phyloP scores from a whole-genome alignment of 1,284 basidiomycete species.

The Paramarasmius palmivorus region DNA sequence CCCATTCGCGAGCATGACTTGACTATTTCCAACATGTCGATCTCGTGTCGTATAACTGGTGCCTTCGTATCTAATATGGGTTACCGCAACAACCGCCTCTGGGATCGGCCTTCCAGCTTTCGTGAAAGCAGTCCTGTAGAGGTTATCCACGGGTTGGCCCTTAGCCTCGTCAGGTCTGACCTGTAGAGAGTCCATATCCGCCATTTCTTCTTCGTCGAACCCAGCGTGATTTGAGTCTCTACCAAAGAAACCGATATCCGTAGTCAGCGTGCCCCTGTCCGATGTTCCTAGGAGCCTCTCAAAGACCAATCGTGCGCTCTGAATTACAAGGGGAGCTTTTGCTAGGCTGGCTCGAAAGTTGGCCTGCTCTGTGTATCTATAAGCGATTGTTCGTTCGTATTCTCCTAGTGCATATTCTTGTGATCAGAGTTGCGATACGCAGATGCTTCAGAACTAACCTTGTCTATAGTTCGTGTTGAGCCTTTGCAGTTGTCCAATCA shows the following conservation, averaged over 20 bases:
- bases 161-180: no score
- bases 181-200: no score
- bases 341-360: not conserved
- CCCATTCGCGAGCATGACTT: not conserved
- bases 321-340: no score
- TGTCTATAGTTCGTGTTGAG: conserved; percentile 21
- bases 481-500: conserved; percentile 24
- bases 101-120: no score
- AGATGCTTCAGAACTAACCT: conserved; percentile 16
- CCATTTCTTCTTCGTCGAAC: no score
- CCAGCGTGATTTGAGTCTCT: no score
- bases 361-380: not conserved
- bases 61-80: not conserved
- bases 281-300: no score
- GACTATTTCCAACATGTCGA: not conserved
- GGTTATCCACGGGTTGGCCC: no score
- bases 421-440: not conserved
- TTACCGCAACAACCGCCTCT: not conserved
- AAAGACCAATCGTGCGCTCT: no score
- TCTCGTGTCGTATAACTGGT: not conserved
- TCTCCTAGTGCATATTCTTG: not conserved
- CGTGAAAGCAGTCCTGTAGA: no score
- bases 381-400: not conserved
- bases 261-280: no score
- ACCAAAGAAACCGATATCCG: no score